Conservation (phyloP, 2,329 filamentous ascomycete species). For the Aspergillus sp. region DNA sequence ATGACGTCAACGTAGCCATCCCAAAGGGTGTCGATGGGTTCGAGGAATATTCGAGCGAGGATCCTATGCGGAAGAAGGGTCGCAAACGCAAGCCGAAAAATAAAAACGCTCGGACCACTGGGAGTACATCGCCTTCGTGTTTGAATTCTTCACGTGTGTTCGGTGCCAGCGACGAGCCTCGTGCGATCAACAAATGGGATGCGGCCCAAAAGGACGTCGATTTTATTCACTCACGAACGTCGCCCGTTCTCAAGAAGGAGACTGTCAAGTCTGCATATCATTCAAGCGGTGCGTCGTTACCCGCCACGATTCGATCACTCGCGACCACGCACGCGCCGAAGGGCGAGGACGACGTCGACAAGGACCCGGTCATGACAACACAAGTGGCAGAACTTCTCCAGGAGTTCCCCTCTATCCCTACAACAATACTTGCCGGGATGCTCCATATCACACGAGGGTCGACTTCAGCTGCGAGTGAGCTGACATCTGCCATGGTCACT, state of each 20-base stretch:
- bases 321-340: constrained; percentile 48
- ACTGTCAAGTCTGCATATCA: constrained; percentile 60
- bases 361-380: constrained; percentile 45
- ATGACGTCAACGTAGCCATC: constrained; percentile 42
- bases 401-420: constrained; percentile 55
- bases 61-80: constrained; percentile 39
- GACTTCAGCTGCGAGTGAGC: constrained; percentile 57
- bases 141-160: constrained; percentile 14
- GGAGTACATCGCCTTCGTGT: constrained; percentile 6
- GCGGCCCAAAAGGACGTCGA: constrained; percentile 57
- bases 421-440: constrained; percentile 51
- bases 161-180: constrained; percentile 12
- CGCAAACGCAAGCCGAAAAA: constrained; percentile 42
- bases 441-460: constrained; percentile 59
- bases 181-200: constrained; percentile 57
- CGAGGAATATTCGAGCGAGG: constrained; percentile 54
- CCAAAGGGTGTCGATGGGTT: constrained; percentile 83
- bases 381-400: constrained; percentile 54
- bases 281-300: constrained; percentile 54
- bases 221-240: constrained; percentile 56
- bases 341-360: constrained; percentile 32
- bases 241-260: constrained; percentile 46
- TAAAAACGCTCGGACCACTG: constrained; percentile 31
- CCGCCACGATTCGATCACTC: constrained; percentile 56
- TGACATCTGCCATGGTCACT: constrained; percentile 55